Conservation (phyloP, 1,284 basidiomycete species). For the Malassezia japonica region DNA sequence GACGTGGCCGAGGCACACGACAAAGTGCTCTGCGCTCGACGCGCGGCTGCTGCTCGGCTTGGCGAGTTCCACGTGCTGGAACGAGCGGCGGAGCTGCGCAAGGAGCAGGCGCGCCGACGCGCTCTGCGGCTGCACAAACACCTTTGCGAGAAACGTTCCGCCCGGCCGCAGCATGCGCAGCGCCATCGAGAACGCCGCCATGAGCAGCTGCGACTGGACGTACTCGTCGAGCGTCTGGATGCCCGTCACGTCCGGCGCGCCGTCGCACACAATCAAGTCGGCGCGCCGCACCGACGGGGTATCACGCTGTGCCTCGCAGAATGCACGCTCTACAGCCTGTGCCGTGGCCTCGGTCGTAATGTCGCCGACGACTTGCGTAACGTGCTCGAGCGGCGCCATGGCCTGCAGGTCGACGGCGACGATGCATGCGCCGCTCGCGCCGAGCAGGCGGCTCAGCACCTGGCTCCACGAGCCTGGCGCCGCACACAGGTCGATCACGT, state of each 20-base stretch:
- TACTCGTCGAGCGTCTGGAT: slow-evolving; percentile 57
- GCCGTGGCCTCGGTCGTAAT: slow-evolving; percentile 55
- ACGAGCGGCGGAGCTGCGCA: slow-evolving; percentile 49
- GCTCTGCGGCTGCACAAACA: slow-evolving; percentile 49
- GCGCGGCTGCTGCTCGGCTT: slow-evolving; percentile 47
- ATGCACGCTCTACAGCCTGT: slow-evolving; percentile 52
- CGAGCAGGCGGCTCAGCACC: slow-evolving; percentile 46
- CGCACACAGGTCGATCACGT: slow-evolving; percentile 56
- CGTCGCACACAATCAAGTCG: slow-evolving; percentile 57
- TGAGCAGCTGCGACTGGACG: slow-evolving; percentile 55
- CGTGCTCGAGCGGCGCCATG: slow-evolving; percentile 55
- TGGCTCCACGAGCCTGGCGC: slow-evolving; percentile 53
- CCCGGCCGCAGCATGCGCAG: slow-evolving; percentile 53
- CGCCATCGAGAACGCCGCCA: slow-evolving; percentile 54
- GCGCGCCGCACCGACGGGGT: not conserved
- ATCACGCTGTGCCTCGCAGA: slow-evolving; percentile 26
- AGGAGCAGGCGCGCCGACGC: slow-evolving; percentile 21
- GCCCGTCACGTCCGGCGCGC: slow-evolving; percentile 57
- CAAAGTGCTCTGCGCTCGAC: slow-evolving; percentile 52
- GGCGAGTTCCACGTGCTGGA: slow-evolving; percentile 48
- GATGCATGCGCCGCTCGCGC: slow-evolving; percentile 40
- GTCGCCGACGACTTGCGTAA: slow-evolving; percentile 54
- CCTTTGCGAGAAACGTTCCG: slow-evolving; percentile 56
- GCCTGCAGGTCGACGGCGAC: slow-evolving; percentile 56
- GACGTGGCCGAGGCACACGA: slow-evolving; percentile 53